Evolutionary conservation across 2,329 filamentous ascomycete genomes (phyloP), one percentile per base, ranked within the genome.

Genomic region (Plenodomus tracheiphilus): DNA sequence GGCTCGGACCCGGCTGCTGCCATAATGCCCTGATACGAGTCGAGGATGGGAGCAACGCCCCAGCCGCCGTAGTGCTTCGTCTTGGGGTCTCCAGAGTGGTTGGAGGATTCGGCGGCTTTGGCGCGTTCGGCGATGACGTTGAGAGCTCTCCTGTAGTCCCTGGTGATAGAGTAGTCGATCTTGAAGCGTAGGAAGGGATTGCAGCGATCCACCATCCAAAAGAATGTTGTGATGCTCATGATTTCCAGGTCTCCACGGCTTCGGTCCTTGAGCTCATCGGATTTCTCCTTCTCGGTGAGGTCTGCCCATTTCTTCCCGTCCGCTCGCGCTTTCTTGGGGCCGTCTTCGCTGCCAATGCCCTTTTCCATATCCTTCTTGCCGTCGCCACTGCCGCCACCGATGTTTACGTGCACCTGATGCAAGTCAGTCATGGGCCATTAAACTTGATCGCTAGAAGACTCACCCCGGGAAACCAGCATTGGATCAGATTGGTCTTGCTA

Each of bases 171-270:
- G 30, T 34, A 34, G 18, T 49, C 34, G 47, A 37, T 47, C 41
- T 43, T 52, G 45, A 49, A 34, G 41, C 36, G 35, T 28, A 47
- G 30, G 41, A 35, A 47, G 25, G 17, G 39, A 18, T 37, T 28
- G 74, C 63, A 43, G 32, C 75, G 66, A 51, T 76, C 65, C 68
- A 80, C 78, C 77, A 80, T 79, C 77, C 77, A 80, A 1, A 77
- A 76, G 15, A 80, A 65, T 17, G 74, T 73, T 39, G 79, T 72
- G 54, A 80, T 77, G 9, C 77, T 37, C 35, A 37, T 37, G 16
- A 37, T 37, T 15, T 37, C 35, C 18, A 37, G 16, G 13, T 37
- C 35, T 18, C 35, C 35, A 17, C 18, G 16, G 16, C 35, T 37
- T 18, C 35, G 4, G 35, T 18, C 16, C 3, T 37, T 18, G 15